Base-by-base conservation (phyloP, 2,329 filamentous ascomycete species). In the Cladosporium cucumerinum region DNA sequence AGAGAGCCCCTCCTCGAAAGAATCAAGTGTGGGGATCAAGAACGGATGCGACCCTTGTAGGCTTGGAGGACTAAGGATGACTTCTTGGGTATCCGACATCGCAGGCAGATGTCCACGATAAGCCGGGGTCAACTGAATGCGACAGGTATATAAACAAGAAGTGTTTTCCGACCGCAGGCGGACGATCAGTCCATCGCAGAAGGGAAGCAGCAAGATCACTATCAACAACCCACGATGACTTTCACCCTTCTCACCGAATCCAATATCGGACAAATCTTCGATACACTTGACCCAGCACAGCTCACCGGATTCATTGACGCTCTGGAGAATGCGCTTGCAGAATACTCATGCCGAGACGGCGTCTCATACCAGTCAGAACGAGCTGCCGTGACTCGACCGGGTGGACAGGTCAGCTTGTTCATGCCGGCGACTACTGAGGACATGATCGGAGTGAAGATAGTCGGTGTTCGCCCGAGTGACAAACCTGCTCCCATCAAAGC, bases 351-450 rank as follows among this genome's bases (percentile, higher is more conserved):
- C 28, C 36, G 46, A 30, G 39, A 59, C 34, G 57, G 57, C 5
- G 57, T 43, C n/a, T 48, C 57, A 6, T 59, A 59, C 67, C 87
- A 90, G 67, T 87, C 87, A 1, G 82, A 84, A 64, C 81, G 87
- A 48, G 88, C 86, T 1, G 80, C 83, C 1, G 82, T 89, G 61
- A 85, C 84, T 57, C 83, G 85, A 10, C 83, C 82, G 58, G 83
- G 87, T 80, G 87, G 87, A 3, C 82, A 82, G 39, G 86, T 84
- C 1, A 89, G 86, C 3, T 78, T 90, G 12, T 88, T 89, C 76
- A 88, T 89, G 86, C 87, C 88, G 2, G 86, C 86, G 11, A 86
- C 81, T 48, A 86, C 84, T 12, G 82, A 84, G 28, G 80, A 82
- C 52, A 82, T 84, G 2, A 79, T 88, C 18, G 88, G 87, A 5